Base-by-base conservation (phyloP, 345 rosid species). In the Dipteronia dyeriana region DNA sequence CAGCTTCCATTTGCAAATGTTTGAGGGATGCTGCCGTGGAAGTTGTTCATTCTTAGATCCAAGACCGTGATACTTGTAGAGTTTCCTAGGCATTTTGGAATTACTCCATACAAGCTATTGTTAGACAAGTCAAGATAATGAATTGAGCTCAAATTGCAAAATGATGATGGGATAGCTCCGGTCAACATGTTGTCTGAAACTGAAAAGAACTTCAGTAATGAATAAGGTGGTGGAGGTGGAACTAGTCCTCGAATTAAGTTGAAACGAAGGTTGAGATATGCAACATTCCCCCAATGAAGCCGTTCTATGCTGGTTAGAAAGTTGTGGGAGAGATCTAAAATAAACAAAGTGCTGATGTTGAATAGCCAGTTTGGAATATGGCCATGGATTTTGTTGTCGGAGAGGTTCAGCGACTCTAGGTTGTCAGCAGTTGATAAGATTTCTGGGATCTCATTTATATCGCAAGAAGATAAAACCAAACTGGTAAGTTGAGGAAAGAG, bases 21-120 rank as follows among this genome's bases (percentile, higher is more conserved):
- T 47, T 47, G 53, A 47, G 81, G 73, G n/a, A 83, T 75, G 8
- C 11, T 26, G 23, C 86, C 83, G 2, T 25, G 38, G 17, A 83
- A 34, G 41, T 31, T 65, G 49, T 80, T 83, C 38, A 0, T 71
- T 53, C 68, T 26, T 34, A 84, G 23, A 38, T 78, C 64, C 64
- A 84, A 14, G 8, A 80, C 81, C 0, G 0, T 22, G 0, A 83
- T 54, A 13, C 0, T 0, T 17, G 51, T 74, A 25, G 74, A 12
- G n/a, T 54, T 73, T 17, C 29, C 77, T 0, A 84, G 43, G 47
- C 84, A 81, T 4, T 45, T 22, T 12, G 86, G 83, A 54, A 84
- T 70, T 0, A 3, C 12, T 45, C 83, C 76, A 0, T 1, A 9
- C 53, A 82, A 60, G 57, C 49, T 45, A 23, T 76, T 81, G 2